A percentile compares a stretch with the other conserved stretches of the same genome.
phyloP scores from a whole-genome alignment of 2,329 filamentous ascomycete species.

The Anthostomella pinea region DNA sequence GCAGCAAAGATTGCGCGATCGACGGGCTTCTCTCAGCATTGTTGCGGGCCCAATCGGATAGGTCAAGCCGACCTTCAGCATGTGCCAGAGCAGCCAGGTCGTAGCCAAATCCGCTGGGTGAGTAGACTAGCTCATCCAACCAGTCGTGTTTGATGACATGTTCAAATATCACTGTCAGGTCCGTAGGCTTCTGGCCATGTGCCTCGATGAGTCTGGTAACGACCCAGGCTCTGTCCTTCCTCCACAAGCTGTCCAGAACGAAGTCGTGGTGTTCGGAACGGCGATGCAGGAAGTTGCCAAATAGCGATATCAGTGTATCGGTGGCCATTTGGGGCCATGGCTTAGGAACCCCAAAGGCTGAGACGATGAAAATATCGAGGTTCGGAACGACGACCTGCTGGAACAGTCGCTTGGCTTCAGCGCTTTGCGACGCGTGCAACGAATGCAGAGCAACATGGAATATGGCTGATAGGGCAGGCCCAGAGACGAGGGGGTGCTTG shows the following conservation, averaged over 20 bases:
- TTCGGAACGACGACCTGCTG: conserved; percentile 69
- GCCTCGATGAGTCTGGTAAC: conserved; percentile 73
- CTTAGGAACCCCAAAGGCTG: conserved; percentile 72
- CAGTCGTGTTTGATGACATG: conserved; percentile 80
- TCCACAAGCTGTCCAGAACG: conserved; percentile 88
- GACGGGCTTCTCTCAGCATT: conserved; percentile 64
- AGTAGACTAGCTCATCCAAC: conserved; percentile 76
- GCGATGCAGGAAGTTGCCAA: conserved; percentile 80
- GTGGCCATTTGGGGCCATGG: conserved; percentile 74
- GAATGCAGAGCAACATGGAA: conserved; percentile 64
- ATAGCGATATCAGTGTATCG: conserved; percentile 72
- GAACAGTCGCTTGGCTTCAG: conserved; percentile 63
- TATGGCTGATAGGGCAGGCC: conserved; percentile 73
- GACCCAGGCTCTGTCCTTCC: conserved; percentile 85
- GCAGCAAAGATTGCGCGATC: conserved; percentile 68
- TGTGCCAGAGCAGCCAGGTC: conserved; percentile 86
- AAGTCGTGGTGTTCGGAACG: conserved; percentile 77
- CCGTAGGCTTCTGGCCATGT: conserved; percentile 67
- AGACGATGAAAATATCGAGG: conserved; percentile 75
- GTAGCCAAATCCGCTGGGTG: conserved; percentile 79
- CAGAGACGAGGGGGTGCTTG: conserved; percentile 83
- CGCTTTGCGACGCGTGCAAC: conserved; percentile 57
- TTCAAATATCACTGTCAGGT: conserved; percentile 69
- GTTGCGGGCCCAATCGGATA: conserved; percentile 75
- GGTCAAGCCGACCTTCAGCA: conserved; percentile 73